Evolutionary conservation across 2,329 filamentous ascomycete genomes (phyloP).

Genomic region (Fusarium tanahbumbuense): DNA sequence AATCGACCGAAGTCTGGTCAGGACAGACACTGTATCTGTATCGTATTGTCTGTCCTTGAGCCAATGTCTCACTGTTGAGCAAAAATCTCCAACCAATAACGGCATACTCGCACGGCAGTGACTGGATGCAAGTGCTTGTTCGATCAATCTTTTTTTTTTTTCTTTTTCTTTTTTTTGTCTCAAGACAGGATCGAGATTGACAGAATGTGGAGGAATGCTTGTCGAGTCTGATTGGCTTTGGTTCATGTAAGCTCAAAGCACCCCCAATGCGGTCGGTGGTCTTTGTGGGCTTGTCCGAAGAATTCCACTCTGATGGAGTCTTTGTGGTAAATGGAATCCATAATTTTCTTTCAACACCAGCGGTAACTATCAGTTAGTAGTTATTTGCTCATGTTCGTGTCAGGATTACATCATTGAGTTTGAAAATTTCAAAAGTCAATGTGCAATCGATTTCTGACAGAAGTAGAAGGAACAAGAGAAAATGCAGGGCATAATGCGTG

Average conservation of each 20-base stretch:
- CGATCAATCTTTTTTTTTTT: conserved; percentile 5
- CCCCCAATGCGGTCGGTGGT: conserved; percentile 10
- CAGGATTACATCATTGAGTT: conserved; percentile 23
- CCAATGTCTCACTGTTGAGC: conserved; percentile 29
- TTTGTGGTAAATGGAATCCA: conserved; percentile 12
- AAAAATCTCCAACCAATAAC: conserved; percentile 3
- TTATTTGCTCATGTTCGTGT: not conserved
- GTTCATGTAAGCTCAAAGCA: conserved; percentile 36
- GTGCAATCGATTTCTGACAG: conserved; percentile 1
- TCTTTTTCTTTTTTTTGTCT: conserved; percentile 7
- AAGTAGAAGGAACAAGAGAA: not conserved
- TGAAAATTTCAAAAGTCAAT: conserved; percentile 6
- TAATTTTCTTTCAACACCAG: conserved; percentile 10
- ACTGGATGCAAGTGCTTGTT: conserved; percentile 19
- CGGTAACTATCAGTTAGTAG: not conserved
- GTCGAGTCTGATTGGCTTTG: conserved; percentile 37
- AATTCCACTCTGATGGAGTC: conserved; percentile 34
- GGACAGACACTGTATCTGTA: not conserved
- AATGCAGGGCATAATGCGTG: conserved; percentile 2
- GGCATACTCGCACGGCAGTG: conserved; percentile 28
- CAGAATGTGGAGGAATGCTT: conserved; percentile 36
- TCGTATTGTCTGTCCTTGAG: conserved; percentile 9
- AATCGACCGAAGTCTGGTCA: not conserved
- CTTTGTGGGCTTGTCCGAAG: conserved; percentile 18
- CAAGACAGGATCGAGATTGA: conserved; percentile 42